A percentile compares a stretch with the other conserved stretches of the same genome.
Conservation (phyloP, 352 stramenopile species). For the Lagenidium giganteum region DNA sequence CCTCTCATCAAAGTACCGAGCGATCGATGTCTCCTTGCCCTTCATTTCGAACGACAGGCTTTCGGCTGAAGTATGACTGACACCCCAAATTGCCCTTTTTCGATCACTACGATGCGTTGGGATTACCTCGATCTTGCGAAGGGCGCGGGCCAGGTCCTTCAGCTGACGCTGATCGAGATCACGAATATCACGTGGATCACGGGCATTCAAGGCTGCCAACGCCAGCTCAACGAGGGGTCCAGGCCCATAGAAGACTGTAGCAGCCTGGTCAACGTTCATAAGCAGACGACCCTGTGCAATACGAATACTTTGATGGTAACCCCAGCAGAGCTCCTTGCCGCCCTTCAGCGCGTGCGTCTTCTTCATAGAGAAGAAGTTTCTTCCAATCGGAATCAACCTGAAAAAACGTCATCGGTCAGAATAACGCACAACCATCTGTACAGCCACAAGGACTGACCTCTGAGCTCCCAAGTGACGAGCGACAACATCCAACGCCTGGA, state of each 20-base stretch:
- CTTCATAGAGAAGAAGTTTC: slow-evolving; percentile 73
- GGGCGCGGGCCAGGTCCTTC: slow-evolving; percentile 22
- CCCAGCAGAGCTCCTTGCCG: slow-evolving; percentile 67
- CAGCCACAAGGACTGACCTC: slow-evolving; percentile 3
- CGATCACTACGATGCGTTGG: slow-evolving; percentile 59
- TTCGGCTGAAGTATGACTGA: slow-evolving; percentile 38
- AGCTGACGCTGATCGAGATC: slow-evolving; percentile 27
- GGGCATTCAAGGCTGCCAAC: slow-evolving; percentile 26
- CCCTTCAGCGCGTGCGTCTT: slow-evolving; percentile 47
- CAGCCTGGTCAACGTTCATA: slow-evolving; percentile 69
- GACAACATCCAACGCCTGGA: slow-evolving; percentile 75
- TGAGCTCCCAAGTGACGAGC: slow-evolving; percentile 52
- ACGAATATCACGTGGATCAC: slow-evolving; percentile 29
- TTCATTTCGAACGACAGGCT: slow-evolving; percentile 48
- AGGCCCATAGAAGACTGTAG: slow-evolving; percentile 63
- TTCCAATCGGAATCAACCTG: slow-evolving; percentile 49
- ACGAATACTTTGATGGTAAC: slow-evolving; percentile 67
- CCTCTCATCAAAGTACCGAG: slow-evolving; percentile 48
- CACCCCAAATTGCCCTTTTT: slow-evolving; percentile 43
- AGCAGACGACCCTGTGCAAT: slow-evolving; percentile 46
- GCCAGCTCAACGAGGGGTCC: slow-evolving; percentile 51
- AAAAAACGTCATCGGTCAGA: slow-evolving; percentile 1
- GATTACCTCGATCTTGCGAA: slow-evolving; percentile 51
- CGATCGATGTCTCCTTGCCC: slow-evolving; percentile 42
- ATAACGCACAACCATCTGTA: neutral